Evolutionary conservation across 2,329 filamentous ascomycete genomes (phyloP), one percentile per base, ranked within the genome.

Genomic region (Parastagonospora nodorum): DNA sequence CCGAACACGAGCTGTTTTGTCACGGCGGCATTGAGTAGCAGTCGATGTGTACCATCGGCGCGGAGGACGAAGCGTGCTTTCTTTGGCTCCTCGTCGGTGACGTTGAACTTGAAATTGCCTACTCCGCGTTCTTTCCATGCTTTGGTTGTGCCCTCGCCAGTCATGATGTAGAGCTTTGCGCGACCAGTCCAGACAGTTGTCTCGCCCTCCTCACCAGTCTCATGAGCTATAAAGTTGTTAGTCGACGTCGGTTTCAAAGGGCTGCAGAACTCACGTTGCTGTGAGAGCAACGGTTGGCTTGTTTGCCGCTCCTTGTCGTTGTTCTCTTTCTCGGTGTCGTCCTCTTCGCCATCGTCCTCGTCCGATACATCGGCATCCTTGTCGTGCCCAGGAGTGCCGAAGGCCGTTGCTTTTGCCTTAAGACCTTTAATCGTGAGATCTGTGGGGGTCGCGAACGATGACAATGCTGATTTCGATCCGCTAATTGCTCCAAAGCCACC

Each of bases 61-160:
- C 93, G 88, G 86, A 97, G 92, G 54, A 97, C 83, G 59, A 97
- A 83, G 36, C 93, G 88, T 19, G 88, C 83, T 53, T 77, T 79
- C 48, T 49, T 84, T 52, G 58, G 73, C 15, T 62, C 60, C 11
- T 69, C 60, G 8, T 61, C 58, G 10, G 60, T 68, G 30, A 70
- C 54, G 65, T 97, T 96, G 70, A 96, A 82, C 75, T 94, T 94
- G 61, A 96, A 80, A 62, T 88, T 88, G 38, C 92, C 92, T 4
- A 87, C 82, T 10, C 92, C 92, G 45, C 92, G 86, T 75, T 97
- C 93, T 73, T 93, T 93, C 93, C 93, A 97, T 40, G 86, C 86
- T 47, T 83, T 83, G 58, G 75, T 75, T 30, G 66, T 64, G 5
- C 63, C 67, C 39, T 81, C 82, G 31, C 80, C 80, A 57, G 84